These are phyloP conservation scores for Berkeleyomyces basicola DNA, from an alignment of 2,329 filamentous ascomycete species.

Conservation along the genomic window DNA sequence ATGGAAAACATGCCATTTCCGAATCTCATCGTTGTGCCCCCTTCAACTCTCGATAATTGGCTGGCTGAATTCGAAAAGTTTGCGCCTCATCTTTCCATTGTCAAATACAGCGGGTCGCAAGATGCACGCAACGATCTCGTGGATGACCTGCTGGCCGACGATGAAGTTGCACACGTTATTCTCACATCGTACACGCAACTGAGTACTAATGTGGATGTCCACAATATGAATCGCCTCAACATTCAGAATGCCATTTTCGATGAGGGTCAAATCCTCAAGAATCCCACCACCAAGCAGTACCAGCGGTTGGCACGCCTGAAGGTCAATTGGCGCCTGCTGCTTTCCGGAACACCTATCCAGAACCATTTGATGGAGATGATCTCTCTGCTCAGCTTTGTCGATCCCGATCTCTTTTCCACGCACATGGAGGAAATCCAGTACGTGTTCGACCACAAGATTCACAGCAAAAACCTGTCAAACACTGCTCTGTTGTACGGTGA, in stretches of 20 bases:
- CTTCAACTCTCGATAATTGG: slow-evolving; percentile 94
- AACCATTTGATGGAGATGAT: slow-evolving; percentile 91
- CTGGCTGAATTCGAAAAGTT: slow-evolving; percentile 77
- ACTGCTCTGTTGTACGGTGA: slow-evolving; percentile 74
- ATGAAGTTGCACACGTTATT: slow-evolving; percentile 43
- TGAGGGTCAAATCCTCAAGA: slow-evolving; percentile 88
- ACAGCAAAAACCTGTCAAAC: slow-evolving; percentile 61
- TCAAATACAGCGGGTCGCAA: slow-evolving; percentile 51
- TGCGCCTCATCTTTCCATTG: slow-evolving; percentile 59
- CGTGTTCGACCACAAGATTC: slow-evolving; percentile 85
- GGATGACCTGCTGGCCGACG: slow-evolving; percentile 34
- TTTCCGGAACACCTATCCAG: slow-evolving; percentile 75
- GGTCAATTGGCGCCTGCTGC: slow-evolving; percentile 67
- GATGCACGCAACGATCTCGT: slow-evolving; percentile 51
- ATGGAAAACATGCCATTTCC: slow-evolving; percentile 38
- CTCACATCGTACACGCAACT: slow-evolving; percentile 45
- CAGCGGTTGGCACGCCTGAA: slow-evolving; percentile 60
- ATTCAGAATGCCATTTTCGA: slow-evolving; percentile 60
- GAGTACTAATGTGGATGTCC: slow-evolving; percentile 32
- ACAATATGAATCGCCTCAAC: slow-evolving; percentile 31
- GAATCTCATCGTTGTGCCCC: slow-evolving; percentile 76
- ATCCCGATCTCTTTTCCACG: slow-evolving; percentile 65
- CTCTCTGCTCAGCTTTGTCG: slow-evolving; percentile 82
- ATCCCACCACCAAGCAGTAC: slow-evolving; percentile 68
- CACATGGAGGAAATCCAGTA: slow-evolving; percentile 58